These are phyloP conservation scores for Neckera pumila DNA, from an alignment of 225 moss, liverwort and hornwort genomes.

Conservation along the genomic window DNA sequence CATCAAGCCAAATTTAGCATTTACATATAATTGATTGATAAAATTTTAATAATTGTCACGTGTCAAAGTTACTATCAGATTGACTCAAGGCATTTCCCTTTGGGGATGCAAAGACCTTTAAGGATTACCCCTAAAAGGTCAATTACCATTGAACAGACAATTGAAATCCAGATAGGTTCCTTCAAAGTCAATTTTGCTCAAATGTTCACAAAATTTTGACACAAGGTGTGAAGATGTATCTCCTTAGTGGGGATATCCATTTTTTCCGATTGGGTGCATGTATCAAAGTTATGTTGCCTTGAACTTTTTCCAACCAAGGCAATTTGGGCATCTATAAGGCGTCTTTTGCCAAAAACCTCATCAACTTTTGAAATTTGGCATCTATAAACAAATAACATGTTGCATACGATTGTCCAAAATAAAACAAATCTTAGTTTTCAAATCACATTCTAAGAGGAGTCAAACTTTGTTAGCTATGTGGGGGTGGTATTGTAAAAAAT, in stretches of 20 bases:
- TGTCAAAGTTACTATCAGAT: neutral
- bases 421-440: too few relatives aligned
- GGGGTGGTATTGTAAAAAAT: too few relatives aligned
- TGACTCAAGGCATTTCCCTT: neutral
- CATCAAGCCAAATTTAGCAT: neutral
- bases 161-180: neutral
- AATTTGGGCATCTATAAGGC: too few relatives aligned
- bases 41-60: neutral
- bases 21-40: neutral
- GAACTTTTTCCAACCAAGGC: too few relatives aligned
- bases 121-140: neutral
- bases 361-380: too few relatives aligned
- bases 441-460: neutral
- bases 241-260: neutral
- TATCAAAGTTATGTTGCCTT: neutral
- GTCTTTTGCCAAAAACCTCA: too few relatives aligned
- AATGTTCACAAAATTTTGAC: neutral
- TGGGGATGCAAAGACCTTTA: neutral
- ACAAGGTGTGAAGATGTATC: neutral
- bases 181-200: neutral
- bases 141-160: neutral
- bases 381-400: too few relatives aligned
- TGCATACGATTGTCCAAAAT: too few relatives aligned
- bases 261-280: rapidly evolving
- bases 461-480: neutral